phyloP scores from a whole-genome alignment of 768 basidiomycete species.

The Mycena rebaudengoi region DNA sequence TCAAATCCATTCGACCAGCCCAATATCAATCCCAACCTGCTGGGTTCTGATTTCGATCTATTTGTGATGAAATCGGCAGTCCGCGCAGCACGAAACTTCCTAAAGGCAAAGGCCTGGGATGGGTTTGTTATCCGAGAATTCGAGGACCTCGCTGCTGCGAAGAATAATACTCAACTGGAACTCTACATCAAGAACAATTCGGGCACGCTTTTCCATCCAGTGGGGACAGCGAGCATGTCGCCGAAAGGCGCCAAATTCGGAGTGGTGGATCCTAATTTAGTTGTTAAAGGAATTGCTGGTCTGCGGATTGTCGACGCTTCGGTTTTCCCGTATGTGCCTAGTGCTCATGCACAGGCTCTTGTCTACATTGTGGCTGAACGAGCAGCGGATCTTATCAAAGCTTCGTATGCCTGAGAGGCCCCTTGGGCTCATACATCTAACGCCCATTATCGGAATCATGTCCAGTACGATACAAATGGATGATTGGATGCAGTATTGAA shows the following conservation, averaged over 20 bases:
- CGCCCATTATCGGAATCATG: too few relatives aligned
- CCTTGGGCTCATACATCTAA: too few relatives aligned
- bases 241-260: constrained; percentile 23
- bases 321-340: constrained; percentile 3
- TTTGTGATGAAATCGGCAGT: constrained; percentile 31
- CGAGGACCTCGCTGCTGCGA: constrained; percentile 25
- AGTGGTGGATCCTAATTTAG: constrained; percentile 39
- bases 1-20: constrained; percentile 52
- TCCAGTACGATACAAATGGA: too few relatives aligned
- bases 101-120: constrained; percentile 30
- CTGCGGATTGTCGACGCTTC: constrained; percentile 42
- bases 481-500: too few relatives aligned
- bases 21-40: constrained; percentile 54
- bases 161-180: constrained; percentile 18
- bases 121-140: constrained; percentile 29
- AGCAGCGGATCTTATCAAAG: constrained; percentile 24
- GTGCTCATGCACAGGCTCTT: constrained; percentile 28
- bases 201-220: constrained; percentile 26
- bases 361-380: constrained; percentile 32
- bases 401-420: too few relatives aligned
- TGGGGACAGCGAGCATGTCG: constrained; percentile 33
- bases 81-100: constrained; percentile 23
- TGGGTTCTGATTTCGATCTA: constrained; percentile 32
- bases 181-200: not conserved
- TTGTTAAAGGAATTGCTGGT: constrained; percentile 36